These are phyloP conservation scores for Rhizomucor miehei DNA, from an alignment of 371 early-diverging fungal genomes.

Conservation along the genomic window DNA sequence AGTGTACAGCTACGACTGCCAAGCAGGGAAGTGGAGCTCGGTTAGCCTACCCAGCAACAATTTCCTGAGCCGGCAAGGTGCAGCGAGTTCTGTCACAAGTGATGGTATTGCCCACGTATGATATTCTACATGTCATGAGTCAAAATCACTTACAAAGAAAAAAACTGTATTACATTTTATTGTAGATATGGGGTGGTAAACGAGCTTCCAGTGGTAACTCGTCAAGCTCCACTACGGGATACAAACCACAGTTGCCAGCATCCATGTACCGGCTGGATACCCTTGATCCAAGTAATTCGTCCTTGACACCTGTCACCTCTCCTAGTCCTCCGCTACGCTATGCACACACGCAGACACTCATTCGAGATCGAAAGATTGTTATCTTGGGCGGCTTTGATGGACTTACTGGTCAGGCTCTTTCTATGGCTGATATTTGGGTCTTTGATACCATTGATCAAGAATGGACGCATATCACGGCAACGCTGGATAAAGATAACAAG, in stretches of 20 bases:
- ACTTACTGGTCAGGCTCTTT: conserved; percentile 29
- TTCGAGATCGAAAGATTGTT: conserved; percentile 26
- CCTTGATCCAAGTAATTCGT: conserved; percentile 24
- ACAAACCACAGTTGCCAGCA: conserved; percentile 11
- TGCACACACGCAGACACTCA: conserved; percentile 38
- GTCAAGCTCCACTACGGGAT: not conserved
- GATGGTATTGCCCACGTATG: conserved; percentile 37
- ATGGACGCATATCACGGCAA: conserved; percentile 31
- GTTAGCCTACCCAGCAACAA: conserved; percentile 30
- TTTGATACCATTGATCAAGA: conserved; percentile 20
- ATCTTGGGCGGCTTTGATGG: conserved; percentile 44
- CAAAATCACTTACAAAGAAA: not conserved
- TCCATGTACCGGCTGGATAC: conserved; percentile 34
- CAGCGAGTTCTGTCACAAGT: conserved; percentile 25
- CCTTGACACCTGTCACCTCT: conserved; percentile 5
- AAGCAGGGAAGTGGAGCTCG: conserved; percentile 33
- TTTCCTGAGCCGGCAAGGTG: conserved; percentile 33
- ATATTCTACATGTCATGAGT: not conserved
- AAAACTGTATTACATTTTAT: not conserved
- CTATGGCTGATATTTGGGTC: conserved; percentile 36
- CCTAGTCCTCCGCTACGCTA: conserved; percentile 26
- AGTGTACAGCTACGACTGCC: conserved; percentile 35
- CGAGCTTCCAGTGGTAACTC: conserved; percentile 6
- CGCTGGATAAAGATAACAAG: conserved; percentile 26
- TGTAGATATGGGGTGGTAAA: conserved; percentile 45